A percentile compares a stretch with the other conserved stretches of the same genome.
phyloP scores from a whole-genome alignment of 495 filamentous ascomycete genomes.

The Staphylotrichum longicolle region DNA sequence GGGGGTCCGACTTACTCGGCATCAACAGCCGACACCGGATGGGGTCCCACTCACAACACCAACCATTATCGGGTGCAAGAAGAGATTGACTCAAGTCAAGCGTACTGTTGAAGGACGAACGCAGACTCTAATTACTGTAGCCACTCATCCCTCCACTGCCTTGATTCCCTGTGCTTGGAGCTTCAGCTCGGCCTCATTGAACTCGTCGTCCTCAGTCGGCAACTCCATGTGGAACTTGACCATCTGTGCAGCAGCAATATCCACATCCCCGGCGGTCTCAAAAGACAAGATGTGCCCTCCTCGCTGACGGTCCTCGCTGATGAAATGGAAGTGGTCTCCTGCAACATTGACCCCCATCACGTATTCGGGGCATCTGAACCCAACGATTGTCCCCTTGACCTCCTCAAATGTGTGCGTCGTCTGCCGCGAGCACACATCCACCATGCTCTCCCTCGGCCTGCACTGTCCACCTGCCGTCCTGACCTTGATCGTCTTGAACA shows the following conservation, averaged over 20 bases:
- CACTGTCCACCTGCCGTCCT: conserved; percentile 40
- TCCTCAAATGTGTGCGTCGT: conserved; percentile 35
- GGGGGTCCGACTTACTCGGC: no score
- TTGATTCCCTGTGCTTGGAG: conserved; percentile 35
- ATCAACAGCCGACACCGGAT: no score
- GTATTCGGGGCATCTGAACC: conserved; percentile 49
- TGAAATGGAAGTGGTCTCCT: conserved; percentile 54
- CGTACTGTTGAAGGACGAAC: no score
- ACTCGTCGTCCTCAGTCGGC: conserved; percentile 42
- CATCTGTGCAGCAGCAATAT: conserved; percentile 34
- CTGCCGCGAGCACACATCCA: conserved; percentile 44
- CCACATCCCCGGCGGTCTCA: conserved; percentile 40
- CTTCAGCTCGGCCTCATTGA: conserved; percentile 40
- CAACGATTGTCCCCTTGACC: conserved; percentile 46
- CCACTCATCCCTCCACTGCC: conserved; percentile 33
- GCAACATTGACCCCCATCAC: conserved; percentile 50
- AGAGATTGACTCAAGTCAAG: no score
- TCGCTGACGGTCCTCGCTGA: conserved; percentile 40
- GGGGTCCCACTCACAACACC: no score
- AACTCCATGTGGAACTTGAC: conserved; percentile 40
- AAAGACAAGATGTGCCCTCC: conserved; percentile 53
- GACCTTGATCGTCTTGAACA: conserved; percentile 38
- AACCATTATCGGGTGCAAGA: no score
- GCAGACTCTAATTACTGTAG: no score
- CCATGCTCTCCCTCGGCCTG: conserved; percentile 38